Percentiles rank a stretch among this genome's conserved stretches.
Conservation (phyloP, 2,329 filamentous ascomycete genomes). For the Chrysoporthe austroafricana region DNA sequence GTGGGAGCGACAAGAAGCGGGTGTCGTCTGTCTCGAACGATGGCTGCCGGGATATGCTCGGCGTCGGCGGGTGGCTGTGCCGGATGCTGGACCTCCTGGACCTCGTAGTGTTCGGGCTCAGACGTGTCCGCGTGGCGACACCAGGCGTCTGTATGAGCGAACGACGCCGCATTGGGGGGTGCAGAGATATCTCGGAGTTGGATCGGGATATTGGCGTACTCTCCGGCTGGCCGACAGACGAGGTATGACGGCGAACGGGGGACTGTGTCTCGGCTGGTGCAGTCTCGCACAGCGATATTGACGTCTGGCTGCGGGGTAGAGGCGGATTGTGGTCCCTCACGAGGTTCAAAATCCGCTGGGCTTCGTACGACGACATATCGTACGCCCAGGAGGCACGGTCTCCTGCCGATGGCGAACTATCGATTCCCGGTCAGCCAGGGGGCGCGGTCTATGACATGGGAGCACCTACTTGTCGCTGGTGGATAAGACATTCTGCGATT, state of each 20-base stretch:
- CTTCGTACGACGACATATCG: constrained; percentile 49
- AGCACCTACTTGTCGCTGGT: constrained; percentile 36
- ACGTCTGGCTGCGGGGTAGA: constrained; percentile 19
- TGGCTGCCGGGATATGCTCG: constrained; percentile 42
- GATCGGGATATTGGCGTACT: constrained; percentile 41
- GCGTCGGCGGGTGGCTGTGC: constrained; percentile 44
- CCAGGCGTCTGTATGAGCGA: constrained; percentile 55
- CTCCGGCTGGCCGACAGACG: constrained; percentile 37
- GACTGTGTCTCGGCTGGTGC: constrained; percentile 38
- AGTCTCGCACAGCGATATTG: constrained; percentile 22
- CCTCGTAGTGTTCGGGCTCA: constrained; percentile 33
- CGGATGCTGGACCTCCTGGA: constrained; percentile 41
- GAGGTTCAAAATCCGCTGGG: constrained; percentile 47
- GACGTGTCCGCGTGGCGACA: constrained; percentile 49
- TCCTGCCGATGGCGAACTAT: constrained; percentile 39
- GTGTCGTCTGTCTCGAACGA: constrained; percentile 44
- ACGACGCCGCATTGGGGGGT: constrained; percentile 51
- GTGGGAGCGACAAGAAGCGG: constrained; percentile 42
- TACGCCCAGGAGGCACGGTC: constrained; percentile 48
- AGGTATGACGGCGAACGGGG: constrained; percentile 41
- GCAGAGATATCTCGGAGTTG: constrained; percentile 54
- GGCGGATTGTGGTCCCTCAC: constrained; percentile 36
- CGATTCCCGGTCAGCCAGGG: constrained; percentile 15
- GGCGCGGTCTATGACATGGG: background rate
- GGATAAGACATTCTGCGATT: constrained; percentile 36